Percentiles rank a stretch among this genome's conserved stretches.
These are phyloP conservation scores for Thinopyrum elongatum DNA, from an alignment of 176 grass and related monocot species.

Conservation along the genomic window DNA sequence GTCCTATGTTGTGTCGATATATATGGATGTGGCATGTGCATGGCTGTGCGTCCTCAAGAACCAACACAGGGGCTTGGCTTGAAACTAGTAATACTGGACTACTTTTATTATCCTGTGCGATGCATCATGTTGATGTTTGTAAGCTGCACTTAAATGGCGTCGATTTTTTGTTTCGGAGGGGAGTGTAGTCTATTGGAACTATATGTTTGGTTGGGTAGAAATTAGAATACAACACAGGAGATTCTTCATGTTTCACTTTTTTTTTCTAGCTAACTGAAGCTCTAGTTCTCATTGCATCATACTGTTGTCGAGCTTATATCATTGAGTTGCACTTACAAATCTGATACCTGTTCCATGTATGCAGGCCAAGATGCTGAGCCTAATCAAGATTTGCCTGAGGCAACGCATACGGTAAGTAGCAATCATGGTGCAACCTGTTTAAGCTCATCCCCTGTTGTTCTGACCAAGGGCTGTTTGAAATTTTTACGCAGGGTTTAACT, in stretches of 20 bases:
- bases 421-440: not conserved
- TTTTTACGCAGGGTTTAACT: slow-evolving; percentile 24
- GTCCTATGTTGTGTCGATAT: not conserved
- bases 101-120: not conserved
- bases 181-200: not conserved
- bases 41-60: not conserved
- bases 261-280: not conserved
- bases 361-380: slow-evolving; percentile 33
- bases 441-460: not conserved
- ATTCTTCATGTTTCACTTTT: not conserved
- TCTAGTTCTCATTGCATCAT: not conserved
- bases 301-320: not conserved
- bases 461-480: slow-evolving; percentile 11
- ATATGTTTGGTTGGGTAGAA: not conserved
- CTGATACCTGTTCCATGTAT: not conserved
- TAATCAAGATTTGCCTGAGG: slow-evolving; percentile 20
- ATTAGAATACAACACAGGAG: not conserved
- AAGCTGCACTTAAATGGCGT: not conserved
- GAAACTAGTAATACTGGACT: not conserved
- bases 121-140: not conserved
- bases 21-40: not conserved
- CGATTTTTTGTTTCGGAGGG: not conserved
- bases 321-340: not conserved
- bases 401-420: slow-evolving; percentile 38
- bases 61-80: not conserved